Percentiles rank a stretch among this genome's conserved stretches.
phyloP scores from a whole-genome alignment of 306 rosid genomes.

The Ormosia emarginata region DNA sequence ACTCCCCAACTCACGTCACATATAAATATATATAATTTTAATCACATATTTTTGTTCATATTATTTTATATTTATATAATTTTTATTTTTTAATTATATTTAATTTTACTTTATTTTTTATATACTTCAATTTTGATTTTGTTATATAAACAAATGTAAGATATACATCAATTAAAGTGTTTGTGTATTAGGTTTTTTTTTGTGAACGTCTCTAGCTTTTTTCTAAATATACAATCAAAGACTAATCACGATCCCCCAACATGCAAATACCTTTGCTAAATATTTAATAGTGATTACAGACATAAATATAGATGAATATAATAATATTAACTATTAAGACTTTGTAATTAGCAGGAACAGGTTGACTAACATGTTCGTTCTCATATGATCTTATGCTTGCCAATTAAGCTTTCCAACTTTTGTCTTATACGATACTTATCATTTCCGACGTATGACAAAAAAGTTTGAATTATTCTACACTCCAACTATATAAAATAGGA shows the following conservation, averaged over 20 bases:
- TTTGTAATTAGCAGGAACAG: conserved; percentile 10
- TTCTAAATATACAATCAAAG: not conserved
- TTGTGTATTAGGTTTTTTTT: no score
- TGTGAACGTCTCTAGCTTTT: no score
- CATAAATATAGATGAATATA: not conserved
- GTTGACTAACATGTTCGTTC: conserved; percentile 20
- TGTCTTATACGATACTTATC: conserved; percentile 9
- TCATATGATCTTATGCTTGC: not conserved
- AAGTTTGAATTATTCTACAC: not conserved
- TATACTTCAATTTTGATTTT: no score
- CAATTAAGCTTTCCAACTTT: conserved; percentile 1
- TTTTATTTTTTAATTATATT: no score
- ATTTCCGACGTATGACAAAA: not conserved
- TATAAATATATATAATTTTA: no score
- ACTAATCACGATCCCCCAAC: not conserved
- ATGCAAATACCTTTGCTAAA: not conserved
- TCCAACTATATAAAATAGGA: not conserved
- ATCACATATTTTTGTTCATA: no score
- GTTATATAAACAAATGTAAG: no score
- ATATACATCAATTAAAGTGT: no score
- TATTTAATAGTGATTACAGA: not conserved
- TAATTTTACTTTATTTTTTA: no score
- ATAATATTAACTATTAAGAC: not conserved
- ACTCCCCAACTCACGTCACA: not conserved
- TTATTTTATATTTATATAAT: no score